Conservation (phyloP, 108 stramenopile genomes). For the Skeletonema menzelii region DNA sequence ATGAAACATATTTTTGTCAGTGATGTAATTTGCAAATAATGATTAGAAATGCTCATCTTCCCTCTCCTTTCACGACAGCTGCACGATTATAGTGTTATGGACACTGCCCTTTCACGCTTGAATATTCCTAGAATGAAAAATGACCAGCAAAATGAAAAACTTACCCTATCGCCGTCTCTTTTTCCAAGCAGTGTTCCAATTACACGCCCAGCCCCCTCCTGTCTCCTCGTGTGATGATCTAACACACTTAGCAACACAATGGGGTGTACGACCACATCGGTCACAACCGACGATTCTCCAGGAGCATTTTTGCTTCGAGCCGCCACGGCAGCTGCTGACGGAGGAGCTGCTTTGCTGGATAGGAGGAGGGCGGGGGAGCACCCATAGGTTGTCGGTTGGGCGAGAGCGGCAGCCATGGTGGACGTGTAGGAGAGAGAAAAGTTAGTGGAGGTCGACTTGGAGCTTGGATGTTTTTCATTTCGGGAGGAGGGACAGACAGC, state of each 20-base stretch:
- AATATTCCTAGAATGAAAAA: neutral
- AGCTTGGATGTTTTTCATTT: neutral
- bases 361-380: slow-evolving; percentile 43
- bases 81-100: neutral
- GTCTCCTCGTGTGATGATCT: slow-evolving; percentile 84
- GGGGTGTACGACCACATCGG: slow-evolving; percentile 77
- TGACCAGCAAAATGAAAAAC: slow-evolving; percentile 5
- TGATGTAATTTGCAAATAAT: neutral
- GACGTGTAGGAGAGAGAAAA: neutral
- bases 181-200: slow-evolving; percentile 83
- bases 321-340: neutral
- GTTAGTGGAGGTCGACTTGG: neutral
- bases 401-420: slow-evolving; percentile 18
- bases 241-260: slow-evolving; percentile 81
- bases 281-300: slow-evolving; percentile 13
- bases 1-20: neutral
- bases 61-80: neutral
- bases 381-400: slow-evolving; percentile 34
- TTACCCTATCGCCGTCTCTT: slow-evolving; percentile 62
- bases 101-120: neutral
- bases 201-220: slow-evolving; percentile 76
- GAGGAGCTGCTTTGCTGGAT: slow-evolving; percentile 2
- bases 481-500: neutral
- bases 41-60: neutral
- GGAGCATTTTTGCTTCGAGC: slow-evolving; percentile 5